Percentiles rank a stretch among this genome's conserved stretches.
These are phyloP conservation scores for Furcasterigmium sp. DNA, from an alignment of 2,329 filamentous ascomycete genomes.

Conservation along the genomic window DNA sequence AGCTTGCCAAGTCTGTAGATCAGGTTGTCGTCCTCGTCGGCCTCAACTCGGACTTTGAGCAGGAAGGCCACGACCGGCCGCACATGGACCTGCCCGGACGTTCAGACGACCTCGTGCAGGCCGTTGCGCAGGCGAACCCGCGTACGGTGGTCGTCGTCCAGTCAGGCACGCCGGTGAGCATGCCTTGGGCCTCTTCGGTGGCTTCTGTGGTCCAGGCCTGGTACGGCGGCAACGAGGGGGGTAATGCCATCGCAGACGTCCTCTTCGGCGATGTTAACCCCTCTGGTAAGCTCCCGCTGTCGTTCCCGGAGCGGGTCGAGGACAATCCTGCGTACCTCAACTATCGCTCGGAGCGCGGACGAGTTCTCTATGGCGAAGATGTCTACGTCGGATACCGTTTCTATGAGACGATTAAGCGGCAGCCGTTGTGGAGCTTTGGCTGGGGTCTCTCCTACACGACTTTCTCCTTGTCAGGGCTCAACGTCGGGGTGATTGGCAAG, in stretches of 20 bases:
- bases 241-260: slow-evolving; percentile 16
- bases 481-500: slow-evolving; percentile 14
- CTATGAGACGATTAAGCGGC: slow-evolving; percentile 45
- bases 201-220: slow-evolving; percentile 20
- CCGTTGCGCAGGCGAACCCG: slow-evolving; percentile 49
- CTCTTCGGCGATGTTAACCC: slow-evolving; percentile 16
- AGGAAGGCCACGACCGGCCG: slow-evolving; percentile 60
- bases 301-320: slow-evolving; percentile 56
- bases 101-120: slow-evolving; percentile 53
- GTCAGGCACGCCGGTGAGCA: slow-evolving; percentile 48
- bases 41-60: slow-evolving; percentile 39
- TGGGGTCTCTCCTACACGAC: slow-evolving; percentile 63
- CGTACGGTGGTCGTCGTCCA: slow-evolving; percentile 56
- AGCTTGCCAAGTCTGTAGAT: slow-evolving; percentile 46
- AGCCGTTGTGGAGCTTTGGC: slow-evolving; percentile 61
- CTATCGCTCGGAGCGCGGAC: slow-evolving; percentile 57
- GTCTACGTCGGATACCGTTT: slow-evolving; percentile 68
- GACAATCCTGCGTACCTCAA: slow-evolving; percentile 66
- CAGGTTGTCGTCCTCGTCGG: slow-evolving; percentile 51
- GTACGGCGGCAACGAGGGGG: slow-evolving; percentile 18
- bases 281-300: slow-evolving; percentile 66
- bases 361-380: slow-evolving; percentile 68
- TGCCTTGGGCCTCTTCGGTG: slow-evolving; percentile 45
- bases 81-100: slow-evolving; percentile 58
- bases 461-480: slow-evolving; percentile 42